Conservation (phyloP, 148 eudicot genomes). For the Euryodendron excelsum region DNA sequence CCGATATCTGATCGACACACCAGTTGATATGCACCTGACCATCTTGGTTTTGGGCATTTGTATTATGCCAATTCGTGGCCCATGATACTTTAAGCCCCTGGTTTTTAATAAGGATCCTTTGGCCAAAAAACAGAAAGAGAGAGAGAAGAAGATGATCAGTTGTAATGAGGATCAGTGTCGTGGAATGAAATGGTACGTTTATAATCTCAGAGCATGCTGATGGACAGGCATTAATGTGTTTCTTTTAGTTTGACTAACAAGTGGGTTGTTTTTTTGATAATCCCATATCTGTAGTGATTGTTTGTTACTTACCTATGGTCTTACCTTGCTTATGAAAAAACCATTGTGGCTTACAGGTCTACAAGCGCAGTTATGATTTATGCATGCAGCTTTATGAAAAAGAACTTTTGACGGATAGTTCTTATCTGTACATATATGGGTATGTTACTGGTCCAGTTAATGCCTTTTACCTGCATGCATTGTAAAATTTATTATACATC, state of each 20-base stretch:
- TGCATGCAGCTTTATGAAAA: conserved; percentile 91
- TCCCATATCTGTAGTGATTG: too few species aligned
- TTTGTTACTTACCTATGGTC: neutral
- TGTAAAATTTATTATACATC: neutral
- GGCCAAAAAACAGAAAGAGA: too few species aligned
- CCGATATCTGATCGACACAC: neutral
- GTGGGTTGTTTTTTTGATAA: neutral
- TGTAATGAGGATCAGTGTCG: too few species aligned
- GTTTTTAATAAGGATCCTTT: too few species aligned
- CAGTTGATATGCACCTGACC: neutral
- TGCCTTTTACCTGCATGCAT: too few species aligned
- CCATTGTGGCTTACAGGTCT: conserved; percentile 51
- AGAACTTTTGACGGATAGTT: conserved; percentile 76
- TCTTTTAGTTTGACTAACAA: neutral
- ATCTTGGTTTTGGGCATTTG: neutral
- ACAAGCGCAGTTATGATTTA: conserved; percentile 77
- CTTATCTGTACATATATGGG: conserved; percentile 89
- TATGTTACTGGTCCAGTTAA: conserved; percentile 26
- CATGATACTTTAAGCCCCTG: neutral
- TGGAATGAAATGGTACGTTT: too few species aligned
- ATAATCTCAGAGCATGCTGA: neutral
- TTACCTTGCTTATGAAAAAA: neutral
- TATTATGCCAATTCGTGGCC: neutral
- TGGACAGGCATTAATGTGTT: neutral
- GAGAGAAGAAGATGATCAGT: too few species aligned